Evolutionary conservation across 1,284 basidiomycete species (phyloP), one percentile per base, ranked within the genome.

Genomic region (Cutaneotrichosporon mucoides): DNA sequence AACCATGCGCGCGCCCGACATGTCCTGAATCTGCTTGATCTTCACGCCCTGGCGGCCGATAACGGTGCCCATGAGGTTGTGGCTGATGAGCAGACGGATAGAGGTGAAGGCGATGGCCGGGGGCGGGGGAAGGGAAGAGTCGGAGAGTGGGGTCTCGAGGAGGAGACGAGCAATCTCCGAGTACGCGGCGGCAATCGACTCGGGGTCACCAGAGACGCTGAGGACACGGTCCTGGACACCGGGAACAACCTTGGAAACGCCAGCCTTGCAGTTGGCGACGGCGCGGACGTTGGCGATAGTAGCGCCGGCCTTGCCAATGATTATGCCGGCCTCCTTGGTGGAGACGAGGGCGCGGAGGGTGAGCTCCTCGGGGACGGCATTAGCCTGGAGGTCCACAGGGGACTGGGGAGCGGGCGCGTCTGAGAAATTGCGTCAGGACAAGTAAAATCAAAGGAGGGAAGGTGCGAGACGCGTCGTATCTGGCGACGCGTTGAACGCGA

Each of bases 1-100:
- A 59, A 96, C 90, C 88, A 99, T 93, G 60, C 95, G 87, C 24
- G 94, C 94, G 57, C 96, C 96, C 54, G 93, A 96, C 53, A 86
- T 84, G 79, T 99, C 96, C 77, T 99, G 96, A 77, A 99, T 99
- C 77, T 94, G 92, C 82, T 99, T 99, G 81, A 99, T 99, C 86
- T 98, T 99, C 77, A 91, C 86, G 66, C 96, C 96, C 61, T 82
- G 89, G 70, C 95, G 91, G 67, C 96, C 96, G 71, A 99, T 99
- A 79, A 99, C 92, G 59, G 93, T 95, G 57, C 96, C 96, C 96
- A 99, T 99, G 67, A 98, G 85, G 78, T 96, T 95, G 82, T 99
- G 94, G 56, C 93, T 96, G 76, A 99, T 92, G 72, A 99, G 86
- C 65, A 96, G 89, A 61, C 92, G 90, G 75, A 98, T 88, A 62